These are phyloP conservation scores for Aspergillus proliferans DNA, from an alignment of 2,329 filamentous ascomycete species.

Conservation along the genomic window DNA sequence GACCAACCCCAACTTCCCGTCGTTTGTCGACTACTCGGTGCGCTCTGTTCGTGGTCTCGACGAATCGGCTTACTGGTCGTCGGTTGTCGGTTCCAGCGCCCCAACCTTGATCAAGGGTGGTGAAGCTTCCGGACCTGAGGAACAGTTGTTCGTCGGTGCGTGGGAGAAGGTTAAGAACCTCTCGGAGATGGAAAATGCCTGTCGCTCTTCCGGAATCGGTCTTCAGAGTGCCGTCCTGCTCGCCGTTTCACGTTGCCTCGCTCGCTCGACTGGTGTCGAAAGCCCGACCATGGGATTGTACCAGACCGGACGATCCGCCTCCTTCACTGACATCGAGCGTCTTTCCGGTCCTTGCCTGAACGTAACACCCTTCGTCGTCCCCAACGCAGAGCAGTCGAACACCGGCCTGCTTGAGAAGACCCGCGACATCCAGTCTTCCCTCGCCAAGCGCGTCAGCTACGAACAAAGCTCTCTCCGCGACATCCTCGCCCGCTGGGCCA, in stretches of 20 bases:
- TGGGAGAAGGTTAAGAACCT: conserved; percentile 20
- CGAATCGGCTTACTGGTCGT: conserved; percentile 20
- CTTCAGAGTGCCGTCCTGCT: conserved; percentile 25
- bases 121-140: not conserved
- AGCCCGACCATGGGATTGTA: conserved; percentile 26
- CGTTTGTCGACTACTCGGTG: conserved; percentile 19
- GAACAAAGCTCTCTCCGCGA: conserved; percentile 25
- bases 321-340: conserved; percentile 19
- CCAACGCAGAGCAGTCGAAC: not conserved
- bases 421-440: conserved; percentile 14
- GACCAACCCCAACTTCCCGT: conserved; percentile 14
- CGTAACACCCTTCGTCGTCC: conserved; percentile 21
- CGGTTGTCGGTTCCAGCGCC: conserved; percentile 8
- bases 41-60: conserved; percentile 12
- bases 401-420: conserved; percentile 8
- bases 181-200: conserved; percentile 13
- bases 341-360: conserved; percentile 27
- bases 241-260: conserved; percentile 21
- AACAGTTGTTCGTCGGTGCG: conserved; percentile 17
- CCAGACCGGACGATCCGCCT: conserved; percentile 25
- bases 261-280: conserved; percentile 10
- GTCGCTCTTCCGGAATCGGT: conserved; percentile 13
- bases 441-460: conserved; percentile 21
- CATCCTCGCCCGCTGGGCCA: conserved; percentile 14
- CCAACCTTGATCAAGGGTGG: conserved; percentile 15